Evolutionary conservation across 345 rosid species (phyloP).

Genomic region (Gynandropsis gynandra): DNA sequence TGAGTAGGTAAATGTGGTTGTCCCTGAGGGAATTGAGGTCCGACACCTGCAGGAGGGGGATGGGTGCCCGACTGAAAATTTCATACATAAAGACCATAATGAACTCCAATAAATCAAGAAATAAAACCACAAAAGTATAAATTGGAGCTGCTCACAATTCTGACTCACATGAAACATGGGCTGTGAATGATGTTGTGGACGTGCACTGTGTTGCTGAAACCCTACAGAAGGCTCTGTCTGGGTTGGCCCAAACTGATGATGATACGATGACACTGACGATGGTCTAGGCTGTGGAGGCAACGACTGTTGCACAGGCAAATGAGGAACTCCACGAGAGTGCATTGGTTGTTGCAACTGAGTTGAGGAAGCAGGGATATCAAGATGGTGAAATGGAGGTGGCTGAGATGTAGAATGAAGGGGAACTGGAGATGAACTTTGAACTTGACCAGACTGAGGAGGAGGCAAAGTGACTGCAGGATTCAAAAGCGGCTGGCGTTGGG

Average conservation of each 20-base stretch:
- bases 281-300: constrained; percentile 50
- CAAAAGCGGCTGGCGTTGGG: constrained; percentile 60
- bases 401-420: constrained; percentile 60
- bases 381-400: constrained; percentile 46
- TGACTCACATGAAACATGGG: constrained; percentile 71
- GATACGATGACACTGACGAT: constrained; percentile 40
- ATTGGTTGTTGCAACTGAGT: constrained; percentile 65
- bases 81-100: constrained; percentile 20
- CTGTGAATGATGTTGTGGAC: constrained; percentile 70
- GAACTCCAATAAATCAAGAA: not conserved
- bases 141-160: constrained; percentile 15
- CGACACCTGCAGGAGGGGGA: constrained; percentile 47
- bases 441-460: constrained; percentile 55
- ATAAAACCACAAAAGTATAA: constrained; percentile 2
- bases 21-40: constrained; percentile 61
- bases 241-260: constrained; percentile 59
- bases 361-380: constrained; percentile 46
- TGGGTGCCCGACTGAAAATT: constrained; percentile 42
- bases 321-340: constrained; percentile 48
- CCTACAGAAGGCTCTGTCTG: constrained; percentile 56
- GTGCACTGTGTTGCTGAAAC: constrained; percentile 58
- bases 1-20: constrained; percentile 58
- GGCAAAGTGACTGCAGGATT: constrained; percentile 41
- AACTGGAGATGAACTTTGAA: constrained; percentile 37
- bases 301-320: constrained; percentile 54